Conservation (phyloP, 306 rosid species). For the Pueraria montana region DNA sequence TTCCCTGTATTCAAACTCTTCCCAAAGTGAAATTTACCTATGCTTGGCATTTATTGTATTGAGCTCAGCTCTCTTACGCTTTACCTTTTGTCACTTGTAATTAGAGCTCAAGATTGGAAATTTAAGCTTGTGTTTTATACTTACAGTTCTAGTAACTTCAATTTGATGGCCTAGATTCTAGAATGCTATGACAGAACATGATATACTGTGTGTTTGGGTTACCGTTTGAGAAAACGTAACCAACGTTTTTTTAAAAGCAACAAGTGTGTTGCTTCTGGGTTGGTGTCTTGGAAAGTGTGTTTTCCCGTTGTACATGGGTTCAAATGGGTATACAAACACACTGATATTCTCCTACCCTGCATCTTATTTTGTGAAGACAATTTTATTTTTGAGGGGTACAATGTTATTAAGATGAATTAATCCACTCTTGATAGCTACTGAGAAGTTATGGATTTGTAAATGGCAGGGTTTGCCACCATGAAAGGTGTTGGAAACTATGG, state of each 20-base stretch:
- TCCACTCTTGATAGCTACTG: conserved; percentile 11
- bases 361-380: background rate
- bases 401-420: background rate
- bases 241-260: too few relatives aligned
- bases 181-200: background rate
- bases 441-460: conserved; percentile 34
- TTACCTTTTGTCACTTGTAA: background rate
- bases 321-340: too few relatives aligned
- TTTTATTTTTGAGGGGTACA: background rate
- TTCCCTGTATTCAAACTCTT: conserved; percentile 9
- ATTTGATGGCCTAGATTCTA: conserved; percentile 3
- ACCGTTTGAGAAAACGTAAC: too few relatives aligned
- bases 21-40: background rate
- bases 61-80: background rate
- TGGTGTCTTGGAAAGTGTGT: too few relatives aligned
- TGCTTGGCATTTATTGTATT: background rate
- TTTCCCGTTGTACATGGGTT: too few relatives aligned
- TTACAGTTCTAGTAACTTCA: background rate
- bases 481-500: conserved; percentile 62
- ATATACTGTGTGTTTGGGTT: too few relatives aligned
- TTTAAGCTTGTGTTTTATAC: background rate
- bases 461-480: conserved; percentile 62
- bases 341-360: background rate
- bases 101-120: conserved; percentile 14
- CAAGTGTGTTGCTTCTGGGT: too few relatives aligned